These are phyloP conservation scores for Leccinum barrowsii DNA, from an alignment of 768 basidiomycete species.

Conservation along the genomic window DNA sequence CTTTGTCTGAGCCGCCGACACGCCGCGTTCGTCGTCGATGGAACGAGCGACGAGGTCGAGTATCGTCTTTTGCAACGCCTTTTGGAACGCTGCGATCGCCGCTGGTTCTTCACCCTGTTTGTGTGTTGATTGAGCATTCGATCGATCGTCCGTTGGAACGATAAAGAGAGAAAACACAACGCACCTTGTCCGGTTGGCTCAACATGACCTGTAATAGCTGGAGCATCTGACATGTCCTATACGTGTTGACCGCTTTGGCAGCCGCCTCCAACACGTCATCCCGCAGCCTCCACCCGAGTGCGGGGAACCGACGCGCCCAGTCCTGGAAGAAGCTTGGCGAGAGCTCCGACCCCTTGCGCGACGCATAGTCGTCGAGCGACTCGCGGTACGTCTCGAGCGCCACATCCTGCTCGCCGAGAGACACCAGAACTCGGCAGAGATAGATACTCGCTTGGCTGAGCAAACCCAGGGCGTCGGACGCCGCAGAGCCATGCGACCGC, in stretches of 20 bases:
- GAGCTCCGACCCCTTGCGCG: slow-evolving; percentile 75
- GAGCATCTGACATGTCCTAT: slow-evolving; percentile 72
- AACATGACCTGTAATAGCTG: slow-evolving; percentile 66
- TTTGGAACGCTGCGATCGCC: slow-evolving; percentile 43
- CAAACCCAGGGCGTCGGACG: slow-evolving; percentile 57
- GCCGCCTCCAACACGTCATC: slow-evolving; percentile 54
- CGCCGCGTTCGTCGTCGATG: slow-evolving; percentile 41
- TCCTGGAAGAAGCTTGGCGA: slow-evolving; percentile 75
- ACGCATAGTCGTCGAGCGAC: slow-evolving; percentile 73
- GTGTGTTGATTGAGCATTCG: slow-evolving; percentile 1
- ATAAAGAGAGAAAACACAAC: neutral
- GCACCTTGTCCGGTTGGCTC: slow-evolving; percentile 35
- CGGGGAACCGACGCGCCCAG: slow-evolving; percentile 64
- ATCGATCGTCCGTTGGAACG: neutral
- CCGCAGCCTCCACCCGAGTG: slow-evolving; percentile 62
- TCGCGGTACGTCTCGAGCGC: slow-evolving; percentile 55
- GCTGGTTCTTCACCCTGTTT: slow-evolving; percentile 39
- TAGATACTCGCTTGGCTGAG: slow-evolving; percentile 72
- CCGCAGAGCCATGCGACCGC: slow-evolving; percentile 56
- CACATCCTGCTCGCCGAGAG: slow-evolving; percentile 35
- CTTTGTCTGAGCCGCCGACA: slow-evolving; percentile 68
- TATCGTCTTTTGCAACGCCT: slow-evolving; percentile 45
- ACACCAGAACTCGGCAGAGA: slow-evolving; percentile 50
- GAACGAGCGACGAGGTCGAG: slow-evolving; percentile 46
- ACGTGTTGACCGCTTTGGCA: slow-evolving; percentile 65